Evolutionary conservation across 768 basidiomycete genomes (phyloP).

Genomic region (Amanita thiersii): DNA sequence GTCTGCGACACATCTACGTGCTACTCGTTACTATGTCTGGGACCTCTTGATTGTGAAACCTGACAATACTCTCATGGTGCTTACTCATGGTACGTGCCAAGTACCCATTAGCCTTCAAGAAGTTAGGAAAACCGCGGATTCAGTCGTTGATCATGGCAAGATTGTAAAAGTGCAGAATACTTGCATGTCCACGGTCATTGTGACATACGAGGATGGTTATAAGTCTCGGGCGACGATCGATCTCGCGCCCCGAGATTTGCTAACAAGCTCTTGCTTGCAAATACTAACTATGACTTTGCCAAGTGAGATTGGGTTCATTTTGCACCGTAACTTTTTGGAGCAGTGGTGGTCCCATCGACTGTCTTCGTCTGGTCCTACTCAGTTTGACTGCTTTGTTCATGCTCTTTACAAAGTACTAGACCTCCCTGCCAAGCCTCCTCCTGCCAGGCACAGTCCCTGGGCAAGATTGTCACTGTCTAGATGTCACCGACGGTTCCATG

Average conservation of each 20-base stretch:
- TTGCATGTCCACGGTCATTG: slow-evolving; percentile 41
- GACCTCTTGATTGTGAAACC: slow-evolving; percentile 67
- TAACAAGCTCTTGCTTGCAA: slow-evolving; percentile 54
- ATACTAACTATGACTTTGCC: slow-evolving; percentile 58
- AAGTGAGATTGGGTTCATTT: slow-evolving; percentile 39
- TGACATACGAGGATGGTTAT: slow-evolving; percentile 46
- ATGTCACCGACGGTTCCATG: slow-evolving; percentile 40
- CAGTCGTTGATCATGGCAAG: slow-evolving; percentile 17
- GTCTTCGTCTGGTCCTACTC: slow-evolving; percentile 33
- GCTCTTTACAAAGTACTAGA: slow-evolving; percentile 45
- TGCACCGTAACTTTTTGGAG: slow-evolving; percentile 50
- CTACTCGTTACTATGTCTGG: slow-evolving; percentile 52
- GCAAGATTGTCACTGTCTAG: slow-evolving; percentile 32
- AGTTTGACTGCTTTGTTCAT: slow-evolving; percentile 48
- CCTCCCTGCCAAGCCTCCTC: slow-evolving; percentile 17
- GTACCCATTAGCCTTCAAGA: slow-evolving; percentile 19
- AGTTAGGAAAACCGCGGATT: background rate
- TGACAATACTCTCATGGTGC: slow-evolving; percentile 41
- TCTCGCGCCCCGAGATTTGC: slow-evolving; percentile 42
- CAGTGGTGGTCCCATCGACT: slow-evolving; percentile 45
- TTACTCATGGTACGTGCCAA: slow-evolving; percentile 51
- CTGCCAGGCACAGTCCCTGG: slow-evolving; percentile 32
- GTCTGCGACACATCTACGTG: slow-evolving; percentile 49
- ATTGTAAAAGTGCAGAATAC: slow-evolving; percentile 40
- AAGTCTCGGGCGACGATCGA: slow-evolving; percentile 41